Percentiles rank a stretch among this genome's conserved stretches.
Conservation (phyloP, 352 stramenopile species). For the Phytophthora tentaculata region DNA sequence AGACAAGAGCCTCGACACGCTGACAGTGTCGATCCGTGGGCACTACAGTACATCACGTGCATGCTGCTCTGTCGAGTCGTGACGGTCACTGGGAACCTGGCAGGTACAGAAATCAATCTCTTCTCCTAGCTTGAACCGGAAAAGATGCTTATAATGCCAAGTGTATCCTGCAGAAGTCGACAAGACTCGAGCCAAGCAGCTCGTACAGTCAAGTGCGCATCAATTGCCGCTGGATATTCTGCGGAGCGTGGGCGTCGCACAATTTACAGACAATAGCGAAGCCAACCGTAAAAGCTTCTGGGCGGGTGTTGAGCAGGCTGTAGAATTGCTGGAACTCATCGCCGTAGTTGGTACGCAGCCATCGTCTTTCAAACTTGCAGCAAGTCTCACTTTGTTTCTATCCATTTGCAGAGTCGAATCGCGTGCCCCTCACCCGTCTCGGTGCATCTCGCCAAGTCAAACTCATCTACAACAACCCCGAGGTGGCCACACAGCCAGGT, state of each 20-base stretch:
- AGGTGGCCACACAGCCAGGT: conserved; percentile 35
- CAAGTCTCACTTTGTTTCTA: neutral
- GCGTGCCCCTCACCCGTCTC: conserved; percentile 58
- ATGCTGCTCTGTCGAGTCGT: conserved; percentile 60
- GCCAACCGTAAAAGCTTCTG: conserved; percentile 17
- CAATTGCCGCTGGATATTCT: conserved; percentile 57
- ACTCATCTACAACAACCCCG: conserved; percentile 61
- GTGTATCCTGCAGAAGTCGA: conserved; percentile 18
- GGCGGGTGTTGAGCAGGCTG: conserved; percentile 49
- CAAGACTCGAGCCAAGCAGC: conserved; percentile 37
- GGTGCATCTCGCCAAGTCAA: conserved; percentile 61
- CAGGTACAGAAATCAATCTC: conserved; percentile 18
- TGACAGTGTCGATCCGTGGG: conserved; percentile 22
- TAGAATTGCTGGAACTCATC: conserved; percentile 59
- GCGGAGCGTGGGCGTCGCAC: conserved; percentile 31
- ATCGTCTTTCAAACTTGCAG: neutral
- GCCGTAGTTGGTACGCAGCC: conserved; percentile 48
- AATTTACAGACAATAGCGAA: conserved; percentile 11
- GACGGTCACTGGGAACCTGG: conserved; percentile 17
- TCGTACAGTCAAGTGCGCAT: conserved; percentile 50
- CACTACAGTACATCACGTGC: conserved; percentile 54
- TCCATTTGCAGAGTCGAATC: conserved; percentile 45
- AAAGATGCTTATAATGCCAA: too few relatives aligned
- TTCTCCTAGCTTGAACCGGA: too few relatives aligned
- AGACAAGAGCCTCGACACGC: conserved; percentile 24